Evolutionary conservation across 768 basidiomycete species (phyloP).

Genomic region (Panaeolus papilionaceus): DNA sequence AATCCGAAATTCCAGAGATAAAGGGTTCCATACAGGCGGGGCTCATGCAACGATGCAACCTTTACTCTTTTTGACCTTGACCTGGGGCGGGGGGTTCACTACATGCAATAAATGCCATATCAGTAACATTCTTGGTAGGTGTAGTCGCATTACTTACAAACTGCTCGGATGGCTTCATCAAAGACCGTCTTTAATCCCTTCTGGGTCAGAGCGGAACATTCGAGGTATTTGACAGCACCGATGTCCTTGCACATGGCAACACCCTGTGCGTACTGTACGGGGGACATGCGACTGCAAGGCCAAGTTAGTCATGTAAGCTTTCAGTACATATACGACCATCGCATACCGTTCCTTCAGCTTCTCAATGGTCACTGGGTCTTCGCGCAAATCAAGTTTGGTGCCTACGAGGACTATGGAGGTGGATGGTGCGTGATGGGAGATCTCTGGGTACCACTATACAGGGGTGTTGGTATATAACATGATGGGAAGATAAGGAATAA

Average conservation of each 20-base stretch:
- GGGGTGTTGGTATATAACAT: slow-evolving; percentile 25
- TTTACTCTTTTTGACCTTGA: slow-evolving; percentile 52
- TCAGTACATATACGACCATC: slow-evolving; percentile 5
- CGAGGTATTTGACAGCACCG: slow-evolving; percentile 93
- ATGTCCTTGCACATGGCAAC: slow-evolving; percentile 93
- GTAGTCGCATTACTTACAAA: slow-evolving; percentile 64
- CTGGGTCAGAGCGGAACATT: slow-evolving; percentile 96
- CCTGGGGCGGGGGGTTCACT: slow-evolving; percentile 81
- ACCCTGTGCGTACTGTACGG: slow-evolving; percentile 92
- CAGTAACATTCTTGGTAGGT: slow-evolving; percentile 8
- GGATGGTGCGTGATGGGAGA: slow-evolving; percentile 95
- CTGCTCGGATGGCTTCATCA: slow-evolving; percentile 97
- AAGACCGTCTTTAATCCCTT: slow-evolving; percentile 99
- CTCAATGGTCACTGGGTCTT: slow-evolving; percentile 91
- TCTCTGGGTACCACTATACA: slow-evolving; percentile 92
- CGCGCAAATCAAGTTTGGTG: slow-evolving; percentile 96
- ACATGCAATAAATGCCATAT: slow-evolving; percentile 10
- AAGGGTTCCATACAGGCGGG: slow-evolving; percentile 15
- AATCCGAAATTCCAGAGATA: slow-evolving; percentile 30
- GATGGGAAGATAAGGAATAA: slow-evolving; percentile 7
- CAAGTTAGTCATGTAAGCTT: slow-evolving; percentile 16
- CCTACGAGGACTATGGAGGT: slow-evolving; percentile 94
- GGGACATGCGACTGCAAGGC: slow-evolving; percentile 81
- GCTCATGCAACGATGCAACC: slow-evolving; percentile 79
- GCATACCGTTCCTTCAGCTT: slow-evolving; percentile 88